Conservation (phyloP, 1,284 basidiomycete genomes). For the Papiliotrema fonsecae region DNA sequence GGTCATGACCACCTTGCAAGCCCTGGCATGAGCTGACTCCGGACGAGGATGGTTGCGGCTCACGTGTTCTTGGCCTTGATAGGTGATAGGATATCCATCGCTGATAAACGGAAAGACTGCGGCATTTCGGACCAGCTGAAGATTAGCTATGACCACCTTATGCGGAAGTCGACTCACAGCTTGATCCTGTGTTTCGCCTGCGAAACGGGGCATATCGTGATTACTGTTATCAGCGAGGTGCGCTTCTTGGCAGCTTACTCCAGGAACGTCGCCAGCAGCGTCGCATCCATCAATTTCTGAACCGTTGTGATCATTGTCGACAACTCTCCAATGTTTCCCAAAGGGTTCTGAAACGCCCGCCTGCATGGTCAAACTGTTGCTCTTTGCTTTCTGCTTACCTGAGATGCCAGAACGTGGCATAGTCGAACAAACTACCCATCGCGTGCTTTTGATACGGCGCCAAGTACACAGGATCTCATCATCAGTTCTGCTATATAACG, state of each 20-base stretch:
- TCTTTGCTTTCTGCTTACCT: conserved; percentile 29
- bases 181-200: conserved; percentile 30
- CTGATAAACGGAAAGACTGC: conserved; percentile 49
- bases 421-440: conserved; percentile 56
- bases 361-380: conserved; percentile 11
- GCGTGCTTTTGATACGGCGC: conserved; percentile 47
- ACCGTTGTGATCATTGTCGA: conserved; percentile 36
- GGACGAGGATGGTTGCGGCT: conserved; percentile 2
- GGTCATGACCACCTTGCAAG: conserved; percentile 51
- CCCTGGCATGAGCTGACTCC: conserved; percentile 40
- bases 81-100: conserved; percentile 57
- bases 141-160: background rate
- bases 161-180: conserved; percentile 22
- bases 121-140: conserved; percentile 49
- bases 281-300: conserved; percentile 40
- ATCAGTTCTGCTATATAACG: conserved; percentile 1
- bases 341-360: conserved; percentile 36
- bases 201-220: conserved; percentile 49
- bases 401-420: conserved; percentile 55
- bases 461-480: conserved; percentile 40
- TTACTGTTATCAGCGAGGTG: conserved; percentile 29
- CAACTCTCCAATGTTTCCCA: conserved; percentile 33
- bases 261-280: conserved; percentile 48
- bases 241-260: conserved; percentile 35
- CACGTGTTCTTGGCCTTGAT: conserved; percentile 55